These are phyloP conservation scores for Galerina sulciceps DNA, from an alignment of 768 basidiomycete species.

Conservation along the genomic window DNA sequence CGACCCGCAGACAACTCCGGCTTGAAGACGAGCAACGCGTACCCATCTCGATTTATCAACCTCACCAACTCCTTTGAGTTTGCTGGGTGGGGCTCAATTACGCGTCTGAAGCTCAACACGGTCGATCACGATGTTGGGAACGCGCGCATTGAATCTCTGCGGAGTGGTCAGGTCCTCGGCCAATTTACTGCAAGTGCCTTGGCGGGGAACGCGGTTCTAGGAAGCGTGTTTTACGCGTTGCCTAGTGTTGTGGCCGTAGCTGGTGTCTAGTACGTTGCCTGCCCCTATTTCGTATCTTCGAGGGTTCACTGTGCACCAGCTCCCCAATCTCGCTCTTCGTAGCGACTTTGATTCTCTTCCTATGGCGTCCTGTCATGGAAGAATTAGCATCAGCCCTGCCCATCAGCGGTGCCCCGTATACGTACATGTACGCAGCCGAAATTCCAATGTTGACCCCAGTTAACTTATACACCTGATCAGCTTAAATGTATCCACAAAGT, in stretches of 20 bases:
- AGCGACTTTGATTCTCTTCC: constrained; percentile 62
- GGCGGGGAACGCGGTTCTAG: constrained; percentile 69
- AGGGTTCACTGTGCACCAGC: constrained; percentile 31
- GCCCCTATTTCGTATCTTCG: not conserved
- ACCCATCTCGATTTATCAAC: constrained; percentile 66
- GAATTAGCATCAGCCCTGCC: constrained; percentile 74
- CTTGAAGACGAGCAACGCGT: constrained; percentile 35
- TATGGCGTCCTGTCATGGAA: constrained; percentile 79
- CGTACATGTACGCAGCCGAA: constrained; percentile 54
- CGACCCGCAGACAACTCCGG: constrained; percentile 49
- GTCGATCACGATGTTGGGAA: constrained; percentile 44
- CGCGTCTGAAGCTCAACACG: constrained; percentile 45
- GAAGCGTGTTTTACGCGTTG: constrained; percentile 71
- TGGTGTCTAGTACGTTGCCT: constrained; percentile 59
- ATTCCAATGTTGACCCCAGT: not conserved
- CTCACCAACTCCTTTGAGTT: constrained; percentile 71
- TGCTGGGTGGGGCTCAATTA: constrained; percentile 69
- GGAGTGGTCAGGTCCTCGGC: constrained; percentile 51
- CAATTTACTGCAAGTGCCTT: constrained; percentile 69
- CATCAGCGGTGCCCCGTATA: constrained; percentile 73
- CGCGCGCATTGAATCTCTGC: constrained; percentile 29
- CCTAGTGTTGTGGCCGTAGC: constrained; percentile 66
- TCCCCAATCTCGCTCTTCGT: constrained; percentile 72
- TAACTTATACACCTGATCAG: constrained; percentile 30
- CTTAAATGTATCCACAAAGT: constrained; percentile 66